phyloP scores from a whole-genome alignment of 768 basidiomycete genomes.

The Pulveroboletus sp. region DNA sequence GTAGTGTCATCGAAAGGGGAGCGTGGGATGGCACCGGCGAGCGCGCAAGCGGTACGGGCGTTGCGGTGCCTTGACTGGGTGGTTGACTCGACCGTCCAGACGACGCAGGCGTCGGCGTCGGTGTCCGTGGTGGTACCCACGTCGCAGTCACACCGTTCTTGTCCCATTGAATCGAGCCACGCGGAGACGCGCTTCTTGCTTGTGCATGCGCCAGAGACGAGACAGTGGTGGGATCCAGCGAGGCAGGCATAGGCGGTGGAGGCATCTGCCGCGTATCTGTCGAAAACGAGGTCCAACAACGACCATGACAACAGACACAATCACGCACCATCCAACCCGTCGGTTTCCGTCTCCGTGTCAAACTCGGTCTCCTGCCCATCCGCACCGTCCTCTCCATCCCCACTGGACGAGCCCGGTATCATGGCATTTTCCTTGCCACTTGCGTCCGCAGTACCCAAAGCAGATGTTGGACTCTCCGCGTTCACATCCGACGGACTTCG shows the following conservation, averaged over 20 bases:
- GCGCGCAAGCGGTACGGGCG: background rate
- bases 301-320: background rate
- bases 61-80: background rate
- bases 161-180: conserved; percentile 11
- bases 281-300: background rate
- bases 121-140: conserved; percentile 9
- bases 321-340: conserved; percentile 23
- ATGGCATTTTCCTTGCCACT: background rate
- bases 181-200: conserved; percentile 20
- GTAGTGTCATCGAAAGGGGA: conserved; percentile 1
- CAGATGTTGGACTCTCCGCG: conserved; percentile 20
- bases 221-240: conserved; percentile 39
- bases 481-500: conserved; percentile 17
- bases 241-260: conserved; percentile 49
- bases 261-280: conserved; percentile 45
- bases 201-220: conserved; percentile 28
- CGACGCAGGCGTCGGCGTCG: conserved; percentile 2
- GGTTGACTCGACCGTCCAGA: conserved; percentile 6
- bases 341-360: conserved; percentile 30
- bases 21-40: background rate
- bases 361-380: conserved; percentile 32
- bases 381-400: conserved; percentile 11
- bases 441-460: conserved; percentile 6
- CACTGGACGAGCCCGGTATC: background rate
- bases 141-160: conserved; percentile 12